These are phyloP conservation scores for Colletotrichum sp. DNA, from an alignment of 2,329 filamentous ascomycete species.

Conservation along the genomic window DNA sequence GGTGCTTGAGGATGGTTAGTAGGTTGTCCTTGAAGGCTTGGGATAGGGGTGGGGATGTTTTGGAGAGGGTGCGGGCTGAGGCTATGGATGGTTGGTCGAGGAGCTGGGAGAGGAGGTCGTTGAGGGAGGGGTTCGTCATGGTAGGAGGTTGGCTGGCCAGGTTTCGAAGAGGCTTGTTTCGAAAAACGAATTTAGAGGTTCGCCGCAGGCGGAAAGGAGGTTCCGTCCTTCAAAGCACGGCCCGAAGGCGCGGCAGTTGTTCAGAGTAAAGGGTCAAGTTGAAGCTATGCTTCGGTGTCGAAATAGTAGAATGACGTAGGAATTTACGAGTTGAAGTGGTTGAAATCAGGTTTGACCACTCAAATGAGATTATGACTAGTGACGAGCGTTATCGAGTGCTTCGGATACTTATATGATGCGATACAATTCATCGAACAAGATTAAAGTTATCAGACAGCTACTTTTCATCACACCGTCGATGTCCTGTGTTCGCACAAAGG, in stretches of 20 bases:
- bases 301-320: background rate
- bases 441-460: fast-evolving
- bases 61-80: background rate
- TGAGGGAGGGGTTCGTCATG: background rate
- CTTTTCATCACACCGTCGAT: background rate
- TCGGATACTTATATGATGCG: background rate
- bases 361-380: fast-evolving
- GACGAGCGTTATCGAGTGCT: background rate
- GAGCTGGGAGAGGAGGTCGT: background rate
- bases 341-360: background rate
- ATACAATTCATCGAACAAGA: background rate
- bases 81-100: background rate
- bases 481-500: background rate
- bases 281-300: too few species aligned
- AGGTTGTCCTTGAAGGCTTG: background rate
- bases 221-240: too few species aligned
- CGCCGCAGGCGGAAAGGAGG: too few species aligned
- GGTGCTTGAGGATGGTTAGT: background rate
- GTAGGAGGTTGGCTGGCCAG: fast-evolving
- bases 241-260: too few species aligned
- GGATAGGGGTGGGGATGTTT: background rate
- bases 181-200: too few species aligned
- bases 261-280: too few species aligned
- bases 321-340: background rate
- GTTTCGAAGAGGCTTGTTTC: fast-evolving